A percentile compares a stretch with the other conserved stretches of the same genome.
These are phyloP conservation scores for Apiotrichum montevideense DNA, from an alignment of 1,284 basidiomycete species.

Conservation along the genomic window DNA sequence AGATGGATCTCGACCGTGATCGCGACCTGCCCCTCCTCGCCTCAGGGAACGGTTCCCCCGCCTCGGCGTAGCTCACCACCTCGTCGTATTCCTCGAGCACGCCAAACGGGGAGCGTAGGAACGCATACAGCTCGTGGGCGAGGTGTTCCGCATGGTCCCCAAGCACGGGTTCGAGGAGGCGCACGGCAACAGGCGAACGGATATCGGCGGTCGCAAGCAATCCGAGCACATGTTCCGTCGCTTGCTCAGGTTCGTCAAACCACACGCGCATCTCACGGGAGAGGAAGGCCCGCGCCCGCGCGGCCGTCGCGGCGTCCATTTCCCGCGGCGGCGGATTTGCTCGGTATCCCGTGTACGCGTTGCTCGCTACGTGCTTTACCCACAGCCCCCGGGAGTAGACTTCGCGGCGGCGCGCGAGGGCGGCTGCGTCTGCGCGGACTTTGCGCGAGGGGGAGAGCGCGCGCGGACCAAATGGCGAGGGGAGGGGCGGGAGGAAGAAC, in stretches of 20 bases:
- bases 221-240: slow-evolving; percentile 66
- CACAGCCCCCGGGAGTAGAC: slow-evolving; percentile 69
- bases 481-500: slow-evolving; percentile 65
- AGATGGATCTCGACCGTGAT: not conserved
- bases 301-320: slow-evolving; percentile 8
- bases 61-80: slow-evolving; percentile 55
- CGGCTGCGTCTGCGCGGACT: not conserved
- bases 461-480: slow-evolving; percentile 7
- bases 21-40: not conserved
- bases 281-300: slow-evolving; percentile 68
- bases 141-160: slow-evolving; percentile 73
- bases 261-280: slow-evolving; percentile 76
- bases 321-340: slow-evolving; percentile 73
- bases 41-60: not conserved
- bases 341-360: slow-evolving; percentile 69
- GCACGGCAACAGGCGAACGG: slow-evolving; percentile 73
- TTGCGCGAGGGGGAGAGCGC: slow-evolving; percentile 1
- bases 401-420: slow-evolving; percentile 54
- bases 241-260: slow-evolving; percentile 52
- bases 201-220: slow-evolving; percentile 82
- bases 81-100: slow-evolving; percentile 72
- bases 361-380: slow-evolving; percentile 84
- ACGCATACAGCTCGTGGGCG: slow-evolving; percentile 80
- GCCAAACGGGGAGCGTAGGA: slow-evolving; percentile 73
- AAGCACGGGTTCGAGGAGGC: slow-evolving; percentile 72